These are phyloP conservation scores for Bathelium albidoporum DNA, from an alignment of 495 filamentous ascomycete genomes.

Conservation along the genomic window DNA sequence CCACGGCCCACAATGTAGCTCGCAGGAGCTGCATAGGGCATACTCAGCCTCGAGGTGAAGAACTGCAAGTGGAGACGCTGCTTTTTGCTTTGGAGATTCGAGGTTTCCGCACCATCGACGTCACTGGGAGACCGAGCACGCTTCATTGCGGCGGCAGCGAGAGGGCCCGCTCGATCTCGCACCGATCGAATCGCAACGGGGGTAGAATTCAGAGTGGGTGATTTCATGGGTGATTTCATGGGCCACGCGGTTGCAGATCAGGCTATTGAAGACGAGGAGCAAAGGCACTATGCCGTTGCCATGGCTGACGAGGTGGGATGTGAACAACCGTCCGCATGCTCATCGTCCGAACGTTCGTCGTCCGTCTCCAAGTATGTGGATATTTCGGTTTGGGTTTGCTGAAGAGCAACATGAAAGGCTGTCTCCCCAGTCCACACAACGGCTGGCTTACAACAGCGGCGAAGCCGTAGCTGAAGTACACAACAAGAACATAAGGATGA, in stretches of 20 bases:
- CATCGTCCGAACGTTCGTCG: no score
- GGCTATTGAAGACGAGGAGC: not conserved
- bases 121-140: not conserved
- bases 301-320: not conserved
- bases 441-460: not conserved
- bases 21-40: not conserved
- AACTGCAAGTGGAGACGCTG: conserved; percentile 2
- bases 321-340: not conserved
- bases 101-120: not conserved
- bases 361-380: no score
- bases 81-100: not conserved
- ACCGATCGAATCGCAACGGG: not conserved
- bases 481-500: not conserved
- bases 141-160: not conserved
- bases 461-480: not conserved
- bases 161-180: not conserved
- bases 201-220: not conserved
- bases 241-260: not conserved
- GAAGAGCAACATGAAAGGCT: not conserved
- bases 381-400: not conserved
- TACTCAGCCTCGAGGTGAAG: conserved; percentile 1
- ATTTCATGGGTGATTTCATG: not conserved
- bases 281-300: not conserved
- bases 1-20: not conserved
- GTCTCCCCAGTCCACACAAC: not conserved